Percentiles rank a stretch among this genome's conserved stretches.
These are phyloP conservation scores for Acacia pycnantha DNA, from an alignment of 331 rosid genomes.

Conservation along the genomic window DNA sequence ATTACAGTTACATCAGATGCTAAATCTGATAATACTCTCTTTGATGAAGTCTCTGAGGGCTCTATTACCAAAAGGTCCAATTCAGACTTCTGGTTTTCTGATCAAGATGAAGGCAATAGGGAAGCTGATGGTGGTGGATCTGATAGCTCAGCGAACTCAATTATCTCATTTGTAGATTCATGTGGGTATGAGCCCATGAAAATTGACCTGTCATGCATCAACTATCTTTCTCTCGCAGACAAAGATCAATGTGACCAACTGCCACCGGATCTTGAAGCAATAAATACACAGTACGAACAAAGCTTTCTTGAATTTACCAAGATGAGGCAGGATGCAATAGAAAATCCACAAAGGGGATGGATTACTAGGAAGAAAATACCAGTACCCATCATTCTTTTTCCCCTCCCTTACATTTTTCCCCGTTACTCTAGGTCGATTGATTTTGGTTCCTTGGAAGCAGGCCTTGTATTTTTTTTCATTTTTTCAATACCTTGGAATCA, in stretches of 20 bases:
- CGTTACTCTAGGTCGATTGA: slow-evolving; percentile 18
- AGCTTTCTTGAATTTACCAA: slow-evolving; percentile 50
- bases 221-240: slow-evolving; percentile 40
- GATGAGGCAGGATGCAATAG: slow-evolving; percentile 70
- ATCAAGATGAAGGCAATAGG: slow-evolving; percentile 27
- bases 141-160: slow-evolving; percentile 30
- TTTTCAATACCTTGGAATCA: background rate
- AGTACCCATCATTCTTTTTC: background rate
- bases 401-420: too few relatives aligned
- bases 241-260: slow-evolving; percentile 37
- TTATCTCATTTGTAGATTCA: slow-evolving; percentile 32
- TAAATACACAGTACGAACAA: slow-evolving; percentile 53
- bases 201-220: slow-evolving; percentile 43
- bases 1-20: slow-evolving; percentile 28
- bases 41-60: slow-evolving; percentile 39
- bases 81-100: slow-evolving; percentile 34
- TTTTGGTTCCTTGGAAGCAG: slow-evolving; percentile 2
- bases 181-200: slow-evolving; percentile 34
- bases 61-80: slow-evolving; percentile 27
- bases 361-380: slow-evolving; percentile 48
- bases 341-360: slow-evolving; percentile 61
- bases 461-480: background rate
- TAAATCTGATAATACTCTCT: slow-evolving; percentile 35
- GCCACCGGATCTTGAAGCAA: slow-evolving; percentile 66
- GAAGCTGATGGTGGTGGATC: slow-evolving; percentile 22